Evolutionary conservation across 495 filamentous ascomycete genomes (phyloP).

Genomic region (Neurospora sp.): DNA sequence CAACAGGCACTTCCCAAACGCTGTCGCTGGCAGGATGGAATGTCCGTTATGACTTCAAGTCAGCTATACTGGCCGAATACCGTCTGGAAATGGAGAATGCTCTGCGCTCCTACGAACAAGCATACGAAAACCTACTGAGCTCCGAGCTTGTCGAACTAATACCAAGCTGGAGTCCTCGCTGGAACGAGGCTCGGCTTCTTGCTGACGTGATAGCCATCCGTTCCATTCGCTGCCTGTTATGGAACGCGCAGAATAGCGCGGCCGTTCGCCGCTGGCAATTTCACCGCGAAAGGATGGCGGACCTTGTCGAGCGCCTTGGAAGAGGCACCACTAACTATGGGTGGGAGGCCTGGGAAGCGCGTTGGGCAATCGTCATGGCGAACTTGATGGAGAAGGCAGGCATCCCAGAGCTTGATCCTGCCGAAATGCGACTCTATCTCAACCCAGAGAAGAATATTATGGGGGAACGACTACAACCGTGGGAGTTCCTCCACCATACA

Average conservation of each 20-base stretch:
- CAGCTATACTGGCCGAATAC: constrained; percentile 81
- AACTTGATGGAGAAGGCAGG: constrained; percentile 59
- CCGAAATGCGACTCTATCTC: constrained; percentile 37
- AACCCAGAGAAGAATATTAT: constrained; percentile 58
- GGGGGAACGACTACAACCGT: constrained; percentile 59
- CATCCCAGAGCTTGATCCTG: constrained; percentile 32
- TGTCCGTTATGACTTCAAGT: constrained; percentile 86
- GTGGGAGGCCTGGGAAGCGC: constrained; percentile 80
- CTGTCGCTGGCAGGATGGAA: constrained; percentile 82
- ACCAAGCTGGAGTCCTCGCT: constrained; percentile 74
- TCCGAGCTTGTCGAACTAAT: constrained; percentile 79
- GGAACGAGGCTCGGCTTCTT: constrained; percentile 74
- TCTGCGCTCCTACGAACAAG: constrained; percentile 68
- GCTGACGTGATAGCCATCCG: constrained; percentile 72
- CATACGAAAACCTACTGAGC: constrained; percentile 70
- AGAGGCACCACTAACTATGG: constrained; percentile 75
- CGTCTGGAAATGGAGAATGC: constrained; percentile 84
- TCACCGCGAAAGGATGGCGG: constrained; percentile 59
- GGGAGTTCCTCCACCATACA: constrained; percentile 73
- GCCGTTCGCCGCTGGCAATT: constrained; percentile 67
- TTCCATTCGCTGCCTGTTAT: constrained; percentile 67
- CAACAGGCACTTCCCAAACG: constrained; percentile 69
- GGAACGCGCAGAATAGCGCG: constrained; percentile 59
- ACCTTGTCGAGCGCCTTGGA: constrained; percentile 69
- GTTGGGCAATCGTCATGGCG: constrained; percentile 75